Evolutionary conservation across 1,284 basidiomycete genomes (phyloP), one percentile per base, ranked within the genome.

Genomic region (Ganoderma multipileum): DNA sequence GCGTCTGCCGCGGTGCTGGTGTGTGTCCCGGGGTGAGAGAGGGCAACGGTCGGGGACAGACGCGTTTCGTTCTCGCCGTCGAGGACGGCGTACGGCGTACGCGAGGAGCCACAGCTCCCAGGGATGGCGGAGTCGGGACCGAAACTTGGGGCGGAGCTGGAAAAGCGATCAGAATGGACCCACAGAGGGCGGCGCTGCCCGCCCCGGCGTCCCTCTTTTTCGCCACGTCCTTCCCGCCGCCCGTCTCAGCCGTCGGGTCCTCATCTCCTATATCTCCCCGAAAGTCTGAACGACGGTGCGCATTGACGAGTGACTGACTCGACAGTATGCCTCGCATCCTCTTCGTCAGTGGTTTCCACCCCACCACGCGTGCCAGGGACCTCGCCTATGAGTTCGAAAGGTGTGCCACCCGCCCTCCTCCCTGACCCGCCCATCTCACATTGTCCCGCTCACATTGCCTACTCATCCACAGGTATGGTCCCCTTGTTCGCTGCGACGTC

Each of bases 331-430:
- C 90, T 76, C 90, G 94, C 73, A 95, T 95, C 72, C 87, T 96
- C 70, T 95, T 95, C 78, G 94, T 96, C 65, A 93, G 92, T 76
- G 94, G 94, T 54, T 95, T 95, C 78, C 89, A 92, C 75, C 87
- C 91, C 30, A 82, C 87, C 36, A 94, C 93, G 9, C 89, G 93
- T 60, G 94, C 94, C 14, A 86, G 90, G 65, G 94, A 95, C 77
- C 87, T 96, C 11, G 95, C 94, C 0, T 94, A 86, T 77, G 94
- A 96, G 80, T 96, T 96, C 75, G 94, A 96, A 85, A 86, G 92
- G 91, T 95, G 77, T 70, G 87, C 79, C 7, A 16, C 30, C 28
- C 39, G 38, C 28, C 36, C 58, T 60, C 30, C 62, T 57, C 30
- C 1, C 58, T 44, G n/a, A n/a, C 12, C 39, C 38, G 12, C 38